Base-by-base conservation (phyloP, 1,284 basidiomycete species). In the Pulveroboletus sp. region DNA sequence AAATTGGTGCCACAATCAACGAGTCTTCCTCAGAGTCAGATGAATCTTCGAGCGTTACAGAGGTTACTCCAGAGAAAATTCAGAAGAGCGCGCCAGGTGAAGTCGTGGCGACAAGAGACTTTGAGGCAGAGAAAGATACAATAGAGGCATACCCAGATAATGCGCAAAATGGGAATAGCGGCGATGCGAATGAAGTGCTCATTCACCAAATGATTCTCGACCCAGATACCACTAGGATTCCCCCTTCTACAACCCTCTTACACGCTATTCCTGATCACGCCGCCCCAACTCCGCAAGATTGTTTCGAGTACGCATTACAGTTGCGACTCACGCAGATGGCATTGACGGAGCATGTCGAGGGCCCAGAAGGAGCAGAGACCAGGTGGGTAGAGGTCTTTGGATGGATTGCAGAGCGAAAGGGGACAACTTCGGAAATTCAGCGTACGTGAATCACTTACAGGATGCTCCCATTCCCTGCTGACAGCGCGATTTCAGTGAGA, bases 371-470 rank as follows among this genome's bases (percentile, higher is more conserved):
- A 43, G 96, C 94, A 0, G 88, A 92, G 55, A 78, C 80, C 25
- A 88, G 85, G 59, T 95, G 96, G 83, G 80, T 94, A 31, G 91
- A 94, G 43, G 80, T 96, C 3, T 97, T 98, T 72, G 78, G 83
- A 7, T 98, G 92, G 89, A 91, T 89, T 64, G 84, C 89, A 0
- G 83, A 84, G 61, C 77, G 78, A 66, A 79, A 79, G 35, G 81
- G 81, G 24, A 59, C 62, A 1, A 53, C 52, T 28, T 61, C 71
- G 6, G 69, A 71, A 26, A 61, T 57, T 22, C 70, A 63, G 17
- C 29, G 70, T 72, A 48, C 52, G 72, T 57, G 49, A 24, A 28
- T 35, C 15, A 44, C 42, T 49, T 4, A 11, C 12, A 26, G n/a
- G 24, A 33, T 20, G 15, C n/a, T 39, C n/a, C 14, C 25, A n/a